These are phyloP conservation scores for Oenanthe sinensis DNA, from an alignment of 129 eudicot genomes.

Conservation along the genomic window DNA sequence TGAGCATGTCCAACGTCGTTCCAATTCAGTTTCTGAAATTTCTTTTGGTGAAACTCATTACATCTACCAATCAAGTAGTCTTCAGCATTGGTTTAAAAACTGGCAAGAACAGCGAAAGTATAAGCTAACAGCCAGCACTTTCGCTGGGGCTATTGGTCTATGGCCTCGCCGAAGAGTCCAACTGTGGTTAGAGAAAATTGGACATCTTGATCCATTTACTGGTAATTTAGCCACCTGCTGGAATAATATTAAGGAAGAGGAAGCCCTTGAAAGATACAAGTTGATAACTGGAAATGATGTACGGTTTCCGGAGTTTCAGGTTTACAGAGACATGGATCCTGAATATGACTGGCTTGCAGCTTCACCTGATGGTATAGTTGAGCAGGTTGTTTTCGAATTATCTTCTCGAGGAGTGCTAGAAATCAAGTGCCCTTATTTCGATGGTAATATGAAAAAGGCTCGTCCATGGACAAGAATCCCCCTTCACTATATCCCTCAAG, in stretches of 20 bases:
- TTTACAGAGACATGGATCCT: slow-evolving; percentile 29
- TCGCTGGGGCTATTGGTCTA: slow-evolving; percentile 66
- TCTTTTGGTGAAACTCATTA: slow-evolving; percentile 25
- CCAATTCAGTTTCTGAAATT: slow-evolving; percentile 11
- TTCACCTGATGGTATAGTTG: slow-evolving; percentile 75
- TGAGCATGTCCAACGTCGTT: no score
- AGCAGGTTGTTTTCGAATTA: slow-evolving; percentile 41
- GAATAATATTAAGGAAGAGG: slow-evolving; percentile 81
- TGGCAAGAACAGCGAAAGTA: slow-evolving; percentile 72
- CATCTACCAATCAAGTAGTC: slow-evolving; percentile 40
- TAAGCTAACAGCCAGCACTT: slow-evolving; percentile 85
- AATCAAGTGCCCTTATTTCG: slow-evolving; percentile 75
- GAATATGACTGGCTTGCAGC: slow-evolving; percentile 71
- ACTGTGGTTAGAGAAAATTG: slow-evolving; percentile 85
- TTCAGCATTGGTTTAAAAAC: slow-evolving; percentile 79
- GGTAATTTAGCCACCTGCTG: slow-evolving; percentile 75
- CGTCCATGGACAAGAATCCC: slow-evolving; percentile 54
- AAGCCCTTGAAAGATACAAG: slow-evolving; percentile 80
- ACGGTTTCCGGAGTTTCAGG: slow-evolving; percentile 54
- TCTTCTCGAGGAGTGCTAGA: slow-evolving; percentile 63
- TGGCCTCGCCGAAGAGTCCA: slow-evolving; percentile 73
- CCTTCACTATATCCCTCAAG: slow-evolving; percentile 62
- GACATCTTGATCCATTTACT: slow-evolving; percentile 54
- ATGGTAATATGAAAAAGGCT: slow-evolving; percentile 51
- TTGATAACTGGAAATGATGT: slow-evolving; percentile 63